Base-by-base conservation (phyloP, 495 filamentous ascomycete genomes). In the Annulohypoxylon moriforme region DNA sequence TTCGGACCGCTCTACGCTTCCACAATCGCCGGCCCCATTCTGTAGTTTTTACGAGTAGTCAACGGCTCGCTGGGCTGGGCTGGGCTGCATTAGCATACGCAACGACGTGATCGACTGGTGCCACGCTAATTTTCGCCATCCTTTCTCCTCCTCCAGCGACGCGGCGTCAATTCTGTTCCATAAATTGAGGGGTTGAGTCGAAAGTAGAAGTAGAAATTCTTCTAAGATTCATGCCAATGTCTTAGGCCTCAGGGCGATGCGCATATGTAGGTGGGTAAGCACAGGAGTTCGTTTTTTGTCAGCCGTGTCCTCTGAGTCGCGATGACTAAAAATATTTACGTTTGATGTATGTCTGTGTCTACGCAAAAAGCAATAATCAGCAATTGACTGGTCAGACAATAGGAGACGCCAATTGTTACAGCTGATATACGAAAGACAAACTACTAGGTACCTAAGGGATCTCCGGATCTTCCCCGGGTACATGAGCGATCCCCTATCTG, bases 181-280 rank as follows among this genome's bases (percentile, higher is more conserved):
- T 69, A 73, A 73, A 73, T 73, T 66, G 60, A 66, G 70, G 61
- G 70, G 69, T 61, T 18, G 24, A 13, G 14, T 24, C 65, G 11
- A 46, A 20, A 38, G 18, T 24, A 20, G 34, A 59, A 33, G 16
- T 24, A 20, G 34, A 59, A 33, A 13, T 58, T 56, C 33, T 49
- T 52, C 64, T 65, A 40, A 57, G 57, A 50, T 47, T 56, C 49
- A 25, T 27, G 16, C 1, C 2, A 61, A 20, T 65, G 44, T 47
- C 47, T 44, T 59, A 33, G 58, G 13, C 50, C 11, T 67, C 62
- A 9, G 33, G 22, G 29, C 47, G 50, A 13, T 57, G 18, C 22
- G 24, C 58, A 68, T 62, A 20, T 60, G 66, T 62, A 38, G 49
- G 24, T 62, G 50, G 49, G 24, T 64, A 53, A 11, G 52, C 50